phyloP scores from a whole-genome alignment of 2,329 filamentous ascomycete genomes.

The Pezicula carpinea region DNA sequence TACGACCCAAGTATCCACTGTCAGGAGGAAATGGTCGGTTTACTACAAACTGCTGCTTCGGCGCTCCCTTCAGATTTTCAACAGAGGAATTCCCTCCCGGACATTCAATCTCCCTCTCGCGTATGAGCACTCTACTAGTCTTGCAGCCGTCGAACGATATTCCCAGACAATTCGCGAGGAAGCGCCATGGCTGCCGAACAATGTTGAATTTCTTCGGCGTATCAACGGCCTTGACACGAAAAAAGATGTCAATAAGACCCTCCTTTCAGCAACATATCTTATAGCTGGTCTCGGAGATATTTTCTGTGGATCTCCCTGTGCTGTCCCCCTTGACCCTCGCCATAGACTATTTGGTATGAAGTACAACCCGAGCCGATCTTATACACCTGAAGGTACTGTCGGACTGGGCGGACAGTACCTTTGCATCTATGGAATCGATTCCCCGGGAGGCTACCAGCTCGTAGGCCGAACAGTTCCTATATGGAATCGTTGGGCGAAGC shows the following conservation, averaged over 20 bases:
- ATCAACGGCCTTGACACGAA: conserved; percentile 43
- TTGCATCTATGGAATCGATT: conserved; percentile 31
- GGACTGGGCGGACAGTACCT: conserved; percentile 30
- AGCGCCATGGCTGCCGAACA: conserved; percentile 23
- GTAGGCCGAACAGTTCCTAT: conserved; percentile 4
- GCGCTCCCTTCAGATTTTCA: conserved; percentile 20
- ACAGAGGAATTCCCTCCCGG: conserved; percentile 34
- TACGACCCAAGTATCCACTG: conserved; percentile 16
- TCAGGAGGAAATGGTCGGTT: conserved; percentile 15
- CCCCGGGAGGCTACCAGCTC: conserved; percentile 32
- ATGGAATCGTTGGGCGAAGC: neutral
- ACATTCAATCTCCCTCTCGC: conserved; percentile 37
- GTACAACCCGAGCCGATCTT: conserved; percentile 31
- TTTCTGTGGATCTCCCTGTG: conserved; percentile 35
- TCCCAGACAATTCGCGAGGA: conserved; percentile 19
- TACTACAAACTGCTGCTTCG: neutral
- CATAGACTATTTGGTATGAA: conserved; percentile 32
- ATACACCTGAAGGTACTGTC: conserved; percentile 31
- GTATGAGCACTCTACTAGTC: conserved; percentile 28
- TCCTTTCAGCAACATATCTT: conserved; percentile 29
- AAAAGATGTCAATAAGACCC: conserved; percentile 34
- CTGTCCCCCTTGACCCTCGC: conserved; percentile 32
- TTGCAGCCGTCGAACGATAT: conserved; percentile 18
- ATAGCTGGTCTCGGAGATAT: conserved; percentile 36
- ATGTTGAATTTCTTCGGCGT: conserved; percentile 33